phyloP scores from a whole-genome alignment of 164 flowering plant genomes.

The Saururus chinensis region DNA sequence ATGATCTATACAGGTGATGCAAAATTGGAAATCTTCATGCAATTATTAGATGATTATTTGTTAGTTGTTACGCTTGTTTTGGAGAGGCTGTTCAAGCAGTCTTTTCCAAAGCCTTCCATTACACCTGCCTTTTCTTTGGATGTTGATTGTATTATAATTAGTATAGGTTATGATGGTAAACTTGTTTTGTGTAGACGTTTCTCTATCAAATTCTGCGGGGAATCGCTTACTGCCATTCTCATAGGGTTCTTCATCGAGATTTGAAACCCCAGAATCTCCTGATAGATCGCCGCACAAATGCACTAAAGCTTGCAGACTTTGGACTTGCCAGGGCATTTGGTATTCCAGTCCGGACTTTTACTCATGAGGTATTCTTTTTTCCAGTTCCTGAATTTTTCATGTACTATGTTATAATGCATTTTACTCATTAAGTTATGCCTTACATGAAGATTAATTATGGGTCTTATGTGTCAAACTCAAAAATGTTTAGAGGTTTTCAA shows the following conservation, averaged over 20 bases:
- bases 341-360: constrained; percentile 90
- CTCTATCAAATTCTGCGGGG: constrained; percentile 88
- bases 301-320: constrained; percentile 91
- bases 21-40: too few species aligned
- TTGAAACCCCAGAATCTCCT: constrained; percentile 89
- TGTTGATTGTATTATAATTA: too few species aligned
- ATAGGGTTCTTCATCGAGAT: constrained; percentile 89
- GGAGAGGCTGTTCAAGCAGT: too few species aligned
- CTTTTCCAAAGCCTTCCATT: too few species aligned
- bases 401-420: not conserved
- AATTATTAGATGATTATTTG: too few species aligned
- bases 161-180: not conserved
- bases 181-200: constrained; percentile 41
- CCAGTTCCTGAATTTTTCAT: not conserved
- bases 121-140: too few species aligned
- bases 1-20: too few species aligned
- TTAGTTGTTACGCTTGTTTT: too few species aligned
- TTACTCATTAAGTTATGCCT: too few species aligned
- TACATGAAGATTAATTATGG: too few species aligned
- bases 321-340: constrained; percentile 97
- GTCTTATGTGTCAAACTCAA: too few species aligned
- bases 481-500: too few species aligned
- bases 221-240: constrained; percentile 91
- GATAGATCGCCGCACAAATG: constrained; percentile 79
- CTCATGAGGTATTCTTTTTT: constrained; percentile 64